A percentile compares a stretch with the other conserved stretches of the same genome.
Conservation (phyloP, 2,329 filamentous ascomycete genomes). For the Talaromyces pinophilus region DNA sequence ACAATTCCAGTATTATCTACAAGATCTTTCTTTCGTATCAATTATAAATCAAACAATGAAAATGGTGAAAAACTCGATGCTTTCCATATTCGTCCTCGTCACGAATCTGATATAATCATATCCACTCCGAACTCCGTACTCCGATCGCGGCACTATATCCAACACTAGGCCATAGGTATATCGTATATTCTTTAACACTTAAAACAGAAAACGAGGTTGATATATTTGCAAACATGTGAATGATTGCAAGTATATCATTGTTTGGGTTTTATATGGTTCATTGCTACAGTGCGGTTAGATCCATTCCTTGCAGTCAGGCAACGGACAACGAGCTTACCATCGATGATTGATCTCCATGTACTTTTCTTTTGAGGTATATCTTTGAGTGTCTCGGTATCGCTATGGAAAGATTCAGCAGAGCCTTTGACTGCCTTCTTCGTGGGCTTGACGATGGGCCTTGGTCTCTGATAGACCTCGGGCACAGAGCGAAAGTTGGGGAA, state of each 20-base stretch:
- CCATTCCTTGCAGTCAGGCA: neutral
- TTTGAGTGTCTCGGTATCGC: conserved; percentile 17
- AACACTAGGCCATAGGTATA: neutral
- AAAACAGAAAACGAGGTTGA: neutral
- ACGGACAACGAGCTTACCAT: conserved; percentile 3
- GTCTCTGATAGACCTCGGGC: conserved; percentile 17
- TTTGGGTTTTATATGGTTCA: conserved; percentile 18
- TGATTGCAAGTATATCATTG: neutral
- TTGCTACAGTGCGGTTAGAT: conserved; percentile 4
- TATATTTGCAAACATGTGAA: neutral
- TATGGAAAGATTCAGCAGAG: conserved; percentile 17
- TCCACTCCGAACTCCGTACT: conserved; percentile 13
- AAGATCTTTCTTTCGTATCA: no score
- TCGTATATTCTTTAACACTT: neutral
- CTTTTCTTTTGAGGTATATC: conserved; percentile 8
- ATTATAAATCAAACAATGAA: neutral
- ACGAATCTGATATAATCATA: neutral
- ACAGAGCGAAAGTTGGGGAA: conserved; percentile 18
- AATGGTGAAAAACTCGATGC: neutral
- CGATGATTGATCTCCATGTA: neutral
- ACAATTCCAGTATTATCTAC: neutral
- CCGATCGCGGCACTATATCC: neutral
- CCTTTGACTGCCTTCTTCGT: conserved; percentile 4
- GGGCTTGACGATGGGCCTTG: neutral
- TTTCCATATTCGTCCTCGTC: neutral